Conservation (phyloP, 108 stramenopile species). For the Nitzschia putrida region DNA sequence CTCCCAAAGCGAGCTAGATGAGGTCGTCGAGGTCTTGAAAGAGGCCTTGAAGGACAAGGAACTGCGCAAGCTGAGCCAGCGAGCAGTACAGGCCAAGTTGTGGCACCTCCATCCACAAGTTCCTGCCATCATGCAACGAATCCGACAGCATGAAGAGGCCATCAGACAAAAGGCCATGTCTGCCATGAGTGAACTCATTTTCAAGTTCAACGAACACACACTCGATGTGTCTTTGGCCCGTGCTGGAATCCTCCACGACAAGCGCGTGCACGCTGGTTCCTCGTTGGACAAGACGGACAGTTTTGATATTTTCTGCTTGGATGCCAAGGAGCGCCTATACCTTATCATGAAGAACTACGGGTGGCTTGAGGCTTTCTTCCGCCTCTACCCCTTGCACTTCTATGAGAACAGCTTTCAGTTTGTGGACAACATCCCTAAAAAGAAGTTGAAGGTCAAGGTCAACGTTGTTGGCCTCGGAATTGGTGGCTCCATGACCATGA, state of each 20-base stretch:
- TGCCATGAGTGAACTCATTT: constrained; percentile 13
- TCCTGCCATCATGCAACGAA: constrained; percentile 10
- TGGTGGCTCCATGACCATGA: constrained; percentile 36
- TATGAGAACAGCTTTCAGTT: constrained; percentile 45
- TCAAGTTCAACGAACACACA: constrained; percentile 25
- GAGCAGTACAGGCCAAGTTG: constrained; percentile 31
- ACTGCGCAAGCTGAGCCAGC: constrained; percentile 19
- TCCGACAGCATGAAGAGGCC: constrained; percentile 24
- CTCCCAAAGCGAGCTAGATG: constrained; percentile 15
- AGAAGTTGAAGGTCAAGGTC: constrained; percentile 37
- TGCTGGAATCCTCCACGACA: constrained; percentile 26
- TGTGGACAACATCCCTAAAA: constrained; percentile 28
- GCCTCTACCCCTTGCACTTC: constrained; percentile 34
- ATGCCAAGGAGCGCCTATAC: constrained; percentile 42
- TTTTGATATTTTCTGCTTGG: constrained; percentile 41
- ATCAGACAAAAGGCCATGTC: constrained; percentile 13
- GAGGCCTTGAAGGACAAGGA: constrained; percentile 12
- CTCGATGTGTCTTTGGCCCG: constrained; percentile 27
- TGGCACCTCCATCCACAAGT: constrained; percentile 28
- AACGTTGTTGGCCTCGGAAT: constrained; percentile 41
- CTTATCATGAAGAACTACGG: constrained; percentile 31
- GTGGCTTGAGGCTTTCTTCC: constrained; percentile 43
- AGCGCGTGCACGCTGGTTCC: constrained; percentile 30
- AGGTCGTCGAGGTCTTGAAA: constrained; percentile 25
- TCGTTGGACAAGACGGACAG: constrained; percentile 14